Base-by-base conservation (phyloP, 306 rosid species). In the Vicia villosa region DNA sequence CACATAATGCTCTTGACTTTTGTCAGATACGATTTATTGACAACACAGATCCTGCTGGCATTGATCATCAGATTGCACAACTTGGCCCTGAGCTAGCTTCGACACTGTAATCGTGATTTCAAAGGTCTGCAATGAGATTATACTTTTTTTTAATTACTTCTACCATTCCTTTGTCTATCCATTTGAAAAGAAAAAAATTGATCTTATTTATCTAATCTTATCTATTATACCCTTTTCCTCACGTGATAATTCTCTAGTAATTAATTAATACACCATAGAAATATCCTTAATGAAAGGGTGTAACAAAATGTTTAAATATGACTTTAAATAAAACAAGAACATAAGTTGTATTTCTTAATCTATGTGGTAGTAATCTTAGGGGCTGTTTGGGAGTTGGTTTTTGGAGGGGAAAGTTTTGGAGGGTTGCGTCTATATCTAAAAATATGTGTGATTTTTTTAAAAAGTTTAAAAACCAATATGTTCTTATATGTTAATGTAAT, bases 11-110 rank as follows among this genome's bases (percentile, higher is more conserved):
- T 41, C 74, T 71, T 69, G 52, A 69, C 16, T 58, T 12, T 69
- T 83, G 83, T 81, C 92, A 94, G 99, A 84, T 94, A 87, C 80
- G 99, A 77, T 94, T 94, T 73, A 84, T 94, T 62, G 99, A 94
- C 88, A 94, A 94, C 80, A 94, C 99, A 2, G 99, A 94, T 85
- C 99, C 99, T 42, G 99, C 95, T 47, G 99, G 99, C 74, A 94
- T 94, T 79, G 99, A 94, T 82, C 99, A 94, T 86, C 99, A 94
- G 87, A 87, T 94, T 85, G 96, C 99, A 19, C 99, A 94, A 79
- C 96, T 94, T 49, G 99, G 97, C 41, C 67, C 89, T 0, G 97
- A 94, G 77, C 77, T 94, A 81, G 89, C 94, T 51, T 84, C 99
- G 47, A 91, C 97, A 4, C 99, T 58, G 99, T 94, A 9, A 80